Base-by-base conservation (phyloP, 2,329 filamentous ascomycete genomes). In the Clarireedia homoeocarpa region DNA sequence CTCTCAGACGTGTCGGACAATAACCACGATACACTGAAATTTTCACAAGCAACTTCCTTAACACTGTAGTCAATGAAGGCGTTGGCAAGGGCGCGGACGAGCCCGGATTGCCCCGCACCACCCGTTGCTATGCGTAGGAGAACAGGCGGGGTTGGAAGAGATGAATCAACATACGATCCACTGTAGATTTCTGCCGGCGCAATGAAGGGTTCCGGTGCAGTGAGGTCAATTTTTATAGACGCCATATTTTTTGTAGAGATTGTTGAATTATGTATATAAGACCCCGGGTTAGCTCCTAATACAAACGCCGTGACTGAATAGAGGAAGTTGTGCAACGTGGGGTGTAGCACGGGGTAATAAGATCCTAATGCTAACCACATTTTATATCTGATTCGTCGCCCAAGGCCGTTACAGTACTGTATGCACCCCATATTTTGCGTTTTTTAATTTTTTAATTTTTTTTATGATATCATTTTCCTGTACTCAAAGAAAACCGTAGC, bases 21-120 rank as follows among this genome's bases (percentile, higher is more conserved):
- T 51, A 73, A 71, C 74, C 75, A 78, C 20, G 69, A 74, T 5
- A 77, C 70, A 10, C 66, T 64, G 64, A 77, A 77, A 0, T 69
- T 67, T 2, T 61, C 6, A 5, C 61, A 62, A 30, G 67, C 66
- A 24, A 66, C 66, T 2, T 26, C 53, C 5, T 60, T 54, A 12
- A 72, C 66, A 30, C 64, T 65, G 39, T 62, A 62, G 46, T 69
- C 47, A 27, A 74, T 73, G 57, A 72, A 74, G 2, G 59, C 64
- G 52, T 74, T 66, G 15, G 71, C 70, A 14, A 75, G 66, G 3
- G 58, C 71, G 69, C 48, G 46, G 12, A 71, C 61, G 14, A 71
- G 52, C 7, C 69, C 67, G 6, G 63, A 69, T 57, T 70, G 68
- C 7, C 70, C 70, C 14, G 67, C 67, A 34, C 67, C 70, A 49